Evolutionary conservation across 331 rosid species (phyloP).

Genomic region (Pyrus hybrid): DNA sequence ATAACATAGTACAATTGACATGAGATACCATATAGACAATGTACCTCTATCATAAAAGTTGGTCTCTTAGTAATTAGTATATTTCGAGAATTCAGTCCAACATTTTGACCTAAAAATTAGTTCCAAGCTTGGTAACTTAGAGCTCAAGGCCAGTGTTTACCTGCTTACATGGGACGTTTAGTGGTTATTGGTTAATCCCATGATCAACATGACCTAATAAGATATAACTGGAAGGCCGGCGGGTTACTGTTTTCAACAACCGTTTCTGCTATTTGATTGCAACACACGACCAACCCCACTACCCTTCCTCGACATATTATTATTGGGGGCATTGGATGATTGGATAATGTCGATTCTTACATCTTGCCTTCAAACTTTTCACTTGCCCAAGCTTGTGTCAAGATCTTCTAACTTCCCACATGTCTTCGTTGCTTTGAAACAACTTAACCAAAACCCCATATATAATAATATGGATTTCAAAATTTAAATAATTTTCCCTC

Average conservation of each 20-base stretch:
- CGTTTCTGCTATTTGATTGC: slow-evolving; percentile 31
- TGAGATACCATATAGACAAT: no score
- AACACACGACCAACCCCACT: slow-evolving; percentile 30
- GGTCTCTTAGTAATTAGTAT: no score
- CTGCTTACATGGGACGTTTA: background rate
- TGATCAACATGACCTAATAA: slow-evolving; percentile 9
- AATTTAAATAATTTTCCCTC: background rate
- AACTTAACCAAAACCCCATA: background rate
- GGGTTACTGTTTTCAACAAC: slow-evolving; percentile 43
- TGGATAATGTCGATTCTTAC: background rate
- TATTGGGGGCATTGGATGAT: background rate
- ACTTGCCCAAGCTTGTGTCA: background rate
- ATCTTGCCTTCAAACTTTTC: background rate
- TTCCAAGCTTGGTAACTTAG: slow-evolving; percentile 11
- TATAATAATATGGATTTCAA: background rate
- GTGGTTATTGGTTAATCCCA: slow-evolving; percentile 13
- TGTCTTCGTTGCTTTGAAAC: background rate
- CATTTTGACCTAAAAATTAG: background rate
- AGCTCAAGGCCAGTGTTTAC: slow-evolving; percentile 12
- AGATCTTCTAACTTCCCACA: background rate
- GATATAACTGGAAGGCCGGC: background rate
- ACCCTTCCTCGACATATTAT: background rate
- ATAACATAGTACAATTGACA: no score
- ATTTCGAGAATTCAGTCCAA: background rate
- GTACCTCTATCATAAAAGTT: no score